These are phyloP conservation scores for Phaeolepiota aurea DNA, from an alignment of 768 basidiomycete genomes.

Conservation along the genomic window DNA sequence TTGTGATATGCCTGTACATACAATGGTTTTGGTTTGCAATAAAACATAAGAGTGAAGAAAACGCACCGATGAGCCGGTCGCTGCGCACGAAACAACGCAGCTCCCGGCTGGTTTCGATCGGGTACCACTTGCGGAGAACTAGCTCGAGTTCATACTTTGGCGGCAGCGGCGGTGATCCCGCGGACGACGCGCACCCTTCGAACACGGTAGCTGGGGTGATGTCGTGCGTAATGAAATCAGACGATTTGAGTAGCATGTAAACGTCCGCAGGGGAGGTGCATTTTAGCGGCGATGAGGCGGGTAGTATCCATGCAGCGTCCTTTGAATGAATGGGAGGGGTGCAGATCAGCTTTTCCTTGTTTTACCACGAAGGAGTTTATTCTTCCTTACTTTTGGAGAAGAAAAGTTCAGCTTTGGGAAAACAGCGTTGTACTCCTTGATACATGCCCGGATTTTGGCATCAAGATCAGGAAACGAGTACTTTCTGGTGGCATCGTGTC, in stretches of 20 bases:
- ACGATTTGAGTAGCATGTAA: slow-evolving; percentile 87
- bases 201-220: slow-evolving; percentile 55
- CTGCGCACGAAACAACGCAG: slow-evolving; percentile 85
- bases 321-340: slow-evolving; percentile 15
- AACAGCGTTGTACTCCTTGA: slow-evolving; percentile 70
- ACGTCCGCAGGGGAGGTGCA: slow-evolving; percentile 87
- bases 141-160: slow-evolving; percentile 64
- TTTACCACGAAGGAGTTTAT: not conserved
- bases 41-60: slow-evolving; percentile 2
- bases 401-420: slow-evolving; percentile 98
- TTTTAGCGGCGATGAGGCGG: slow-evolving; percentile 74
- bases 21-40: not conserved
- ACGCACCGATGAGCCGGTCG: slow-evolving; percentile 62
- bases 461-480: slow-evolving; percentile 85
- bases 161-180: not conserved
- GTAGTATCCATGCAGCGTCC: slow-evolving; percentile 92
- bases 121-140: slow-evolving; percentile 85
- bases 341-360: no score
- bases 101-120: slow-evolving; percentile 78
- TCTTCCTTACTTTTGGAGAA: slow-evolving; percentile 63
- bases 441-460: slow-evolving; percentile 50
- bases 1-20: slow-evolving; percentile 65
- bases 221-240: slow-evolving; percentile 84
- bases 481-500: slow-evolving; percentile 23
- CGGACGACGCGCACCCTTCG: slow-evolving; percentile 39